A percentile compares a stretch with the other conserved stretches of the same genome.
phyloP scores from a whole-genome alignment of 2,329 filamentous ascomycete genomes.

The Colletotrichum gloeosporioides region DNA sequence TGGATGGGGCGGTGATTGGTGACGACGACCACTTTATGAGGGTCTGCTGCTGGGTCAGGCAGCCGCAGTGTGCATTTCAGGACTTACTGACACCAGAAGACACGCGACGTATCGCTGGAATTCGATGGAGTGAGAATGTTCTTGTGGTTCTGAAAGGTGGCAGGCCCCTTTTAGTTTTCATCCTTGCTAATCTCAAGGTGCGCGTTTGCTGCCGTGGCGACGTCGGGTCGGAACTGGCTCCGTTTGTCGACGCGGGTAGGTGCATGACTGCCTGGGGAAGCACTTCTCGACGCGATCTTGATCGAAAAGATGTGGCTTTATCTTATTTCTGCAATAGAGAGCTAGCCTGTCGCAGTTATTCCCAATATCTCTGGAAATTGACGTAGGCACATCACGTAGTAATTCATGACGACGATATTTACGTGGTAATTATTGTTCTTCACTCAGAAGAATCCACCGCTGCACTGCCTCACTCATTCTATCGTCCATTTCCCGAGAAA shows the following conservation, averaged over 20 bases:
- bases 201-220: neutral
- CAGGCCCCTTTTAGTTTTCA: neutral
- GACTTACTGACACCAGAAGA: fast-evolving
- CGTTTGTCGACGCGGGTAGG: neutral
- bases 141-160: fast-evolving
- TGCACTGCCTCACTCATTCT: too few relatives aligned
- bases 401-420: too few relatives aligned
- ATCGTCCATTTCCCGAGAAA: too few relatives aligned
- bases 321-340: neutral
- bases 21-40: neutral
- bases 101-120: fast-evolving
- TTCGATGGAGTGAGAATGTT: neutral
- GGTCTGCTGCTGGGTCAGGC: neutral
- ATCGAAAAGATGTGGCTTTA: neutral
- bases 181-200: fast-evolving
- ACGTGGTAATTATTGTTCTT: too few relatives aligned
- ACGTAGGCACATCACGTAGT: too few relatives aligned
- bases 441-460: too few relatives aligned
- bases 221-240: neutral
- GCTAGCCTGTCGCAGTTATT: neutral
- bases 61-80: neutral
- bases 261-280: neutral
- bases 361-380: too few relatives aligned
- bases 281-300: fast-evolving
- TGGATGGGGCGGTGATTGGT: neutral